Evolutionary conservation across 1,284 basidiomycete genomes (phyloP), one percentile per base, ranked within the genome.

Genomic region (Serendipita sp.): DNA sequence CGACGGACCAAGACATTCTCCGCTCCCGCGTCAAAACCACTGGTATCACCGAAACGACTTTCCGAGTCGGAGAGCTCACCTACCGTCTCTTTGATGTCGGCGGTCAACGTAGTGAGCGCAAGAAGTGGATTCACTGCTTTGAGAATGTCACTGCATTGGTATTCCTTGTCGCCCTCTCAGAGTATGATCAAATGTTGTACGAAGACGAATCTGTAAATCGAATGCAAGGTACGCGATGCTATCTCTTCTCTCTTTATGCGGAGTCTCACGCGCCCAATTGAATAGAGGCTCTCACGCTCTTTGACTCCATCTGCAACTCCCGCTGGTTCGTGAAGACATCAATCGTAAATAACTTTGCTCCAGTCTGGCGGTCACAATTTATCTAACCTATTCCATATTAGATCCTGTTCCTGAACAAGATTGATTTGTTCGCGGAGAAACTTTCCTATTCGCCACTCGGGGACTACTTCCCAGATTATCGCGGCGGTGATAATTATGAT

Each of bases 41-140:
- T 1, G 80, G 80, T 64, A 78, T 81, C 67, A 78, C 76, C 15
- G 80, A 81, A 68, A 81, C 79, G 15, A 72, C 75, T 61, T 80
- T 82, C 74, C 73, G 74, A 15, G 91, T 97, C 61, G 92, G 93
- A 66, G 90, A 94, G 71, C 78, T 95, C 63, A 93, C 89, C 32
- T 95, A 95, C 78, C 87, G 88, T 69, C 75, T 96, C 41, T 93
- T 96, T 73, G 93, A 97, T 74, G 93, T 97, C 61, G 93, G 94
- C 68, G 95, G 94, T 26, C 95, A 97, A 76, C 79, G 81, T 41
- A 78, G 74, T 17, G 80, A 80, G 67, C 72, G 78, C 1, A 76
- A 77, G 64, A 78, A 80, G 66, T 76, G 77, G 75, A 71, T 76
- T 60, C 73, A 74, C 65, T 75, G 75, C 65, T 82, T 82, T 66